Base-by-base conservation (phyloP, 257 asterid genomes). In the Lantana camara region DNA sequence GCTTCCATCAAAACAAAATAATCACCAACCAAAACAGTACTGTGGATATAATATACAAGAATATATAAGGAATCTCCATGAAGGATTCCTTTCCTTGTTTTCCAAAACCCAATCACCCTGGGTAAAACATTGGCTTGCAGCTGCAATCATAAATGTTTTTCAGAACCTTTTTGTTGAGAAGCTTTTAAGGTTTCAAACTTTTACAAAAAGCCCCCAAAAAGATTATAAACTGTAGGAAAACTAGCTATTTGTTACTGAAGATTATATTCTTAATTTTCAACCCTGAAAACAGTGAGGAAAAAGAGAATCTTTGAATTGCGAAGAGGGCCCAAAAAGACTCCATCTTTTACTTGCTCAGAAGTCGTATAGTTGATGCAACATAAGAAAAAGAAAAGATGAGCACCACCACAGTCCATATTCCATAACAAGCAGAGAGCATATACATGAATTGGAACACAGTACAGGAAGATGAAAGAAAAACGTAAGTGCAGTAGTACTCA, bases 21-120 rank as follows among this genome's bases (percentile, higher is more conserved):
- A 63, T 81, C 77, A 84, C 45, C 75, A 80, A 24, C 82, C 77
- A 42, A 75, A 71, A 66, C 73, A 75, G 85, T 21, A 82, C 79
- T 59, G 65, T 74, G 67, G 66, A 76, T 64, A 79, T 72, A n/a
- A n/a, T n/a, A n/a, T n/a, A n/a, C n/a, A n/a, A n/a, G n/a, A n/a
- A 71, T 63, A 71, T 45, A 75, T 71, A 66, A n/a, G 73, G 82
- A 78, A 66, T 64, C 71, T 76, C 79, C 85, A 69, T 34, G 79
- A 68, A 69, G 76, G 75, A 74, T 74, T 69, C 45, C 69, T 73
- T 74, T 77, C 84, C 64, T 41, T 5, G 66, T 73, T 82, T 70
- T 80, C 81, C 73, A 72, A 80, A 73, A 72, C 63, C 72, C 83
- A 67, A 44, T 69, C 82, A 63, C 56, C 41, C 73, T 61, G 34